phyloP scores from a whole-genome alignment of 2,329 filamentous ascomycete species.

The Nannizziopsis arthrosporioides region DNA sequence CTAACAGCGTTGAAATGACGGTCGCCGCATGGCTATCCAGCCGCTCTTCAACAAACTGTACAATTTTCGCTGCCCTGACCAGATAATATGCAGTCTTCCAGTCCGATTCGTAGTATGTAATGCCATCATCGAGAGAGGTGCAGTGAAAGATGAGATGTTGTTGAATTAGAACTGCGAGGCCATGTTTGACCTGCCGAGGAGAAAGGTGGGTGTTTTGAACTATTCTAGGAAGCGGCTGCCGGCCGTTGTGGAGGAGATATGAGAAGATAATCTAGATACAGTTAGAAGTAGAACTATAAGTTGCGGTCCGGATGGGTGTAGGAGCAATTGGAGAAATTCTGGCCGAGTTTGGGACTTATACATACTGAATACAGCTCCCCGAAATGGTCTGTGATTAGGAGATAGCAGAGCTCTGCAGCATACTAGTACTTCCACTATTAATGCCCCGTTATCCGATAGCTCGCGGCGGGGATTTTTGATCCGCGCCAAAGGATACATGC shows the following conservation, averaged over 20 bases:
- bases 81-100: conserved; percentile 68
- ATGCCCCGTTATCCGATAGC: conserved; percentile 14
- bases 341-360: conserved; percentile 3
- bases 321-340: neutral
- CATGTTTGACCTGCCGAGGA: conserved; percentile 65
- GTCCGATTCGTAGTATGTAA: conserved; percentile 75
- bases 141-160: conserved; percentile 74
- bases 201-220: conserved; percentile 60
- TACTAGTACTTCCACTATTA: conserved; percentile 38
- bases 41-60: conserved; percentile 60
- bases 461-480: neutral
- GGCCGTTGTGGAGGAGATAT: conserved; percentile 64
- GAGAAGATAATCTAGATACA: conserved; percentile 64
- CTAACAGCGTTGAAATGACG: conserved; percentile 62
- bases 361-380: conserved; percentile 85
- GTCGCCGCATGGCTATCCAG: conserved; percentile 64
- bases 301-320: neutral
- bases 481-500: conserved; percentile 19
- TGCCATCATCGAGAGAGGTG: conserved; percentile 48
- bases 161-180: conserved; percentile 73
- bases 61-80: conserved; percentile 67
- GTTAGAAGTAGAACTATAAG: conserved; percentile 11
- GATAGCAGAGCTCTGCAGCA: conserved; percentile 75
- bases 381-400: conserved; percentile 78
- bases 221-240: conserved; percentile 59